These are phyloP conservation scores for Corinectria fuckeliana DNA, from an alignment of 2,329 filamentous ascomycete species.

Conservation along the genomic window DNA sequence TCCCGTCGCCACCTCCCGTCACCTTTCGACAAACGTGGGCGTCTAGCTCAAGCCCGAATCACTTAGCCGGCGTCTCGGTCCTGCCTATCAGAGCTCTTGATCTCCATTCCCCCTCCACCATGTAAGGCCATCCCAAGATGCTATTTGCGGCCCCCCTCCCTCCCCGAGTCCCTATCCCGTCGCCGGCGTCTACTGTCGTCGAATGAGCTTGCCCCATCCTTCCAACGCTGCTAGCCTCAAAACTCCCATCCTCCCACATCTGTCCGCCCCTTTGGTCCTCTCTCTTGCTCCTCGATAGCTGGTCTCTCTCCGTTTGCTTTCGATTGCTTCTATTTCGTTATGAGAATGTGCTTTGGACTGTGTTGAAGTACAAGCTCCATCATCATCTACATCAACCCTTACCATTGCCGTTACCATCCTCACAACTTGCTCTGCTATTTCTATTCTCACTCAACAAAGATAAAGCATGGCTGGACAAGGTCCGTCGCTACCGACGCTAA, in stretches of 20 bases:
- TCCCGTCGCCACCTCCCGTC: conserved; percentile 11
- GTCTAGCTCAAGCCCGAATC: conserved; percentile 36
- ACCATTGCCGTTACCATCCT: conserved; percentile 21
- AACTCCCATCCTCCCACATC: conserved; percentile 55
- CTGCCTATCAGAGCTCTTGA: conserved; percentile 39
- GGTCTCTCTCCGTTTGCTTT: conserved; percentile 59
- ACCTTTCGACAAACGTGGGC: conserved; percentile 30
- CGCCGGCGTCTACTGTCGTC: conserved; percentile 46
- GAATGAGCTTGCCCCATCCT: conserved; percentile 42
- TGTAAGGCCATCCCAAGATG: conserved; percentile 37
- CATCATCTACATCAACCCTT: neutral
- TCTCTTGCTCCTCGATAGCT: conserved; percentile 59
- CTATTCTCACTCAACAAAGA: conserved; percentile 23
- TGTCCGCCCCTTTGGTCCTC: conserved; percentile 42
- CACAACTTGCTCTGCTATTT: conserved; percentile 3
- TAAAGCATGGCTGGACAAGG: conserved; percentile 50
- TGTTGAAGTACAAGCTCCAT: conserved; percentile 30
- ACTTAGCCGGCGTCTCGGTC: conserved; percentile 30
- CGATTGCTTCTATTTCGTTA: conserved; percentile 44
- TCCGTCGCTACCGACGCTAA: conserved; percentile 35
- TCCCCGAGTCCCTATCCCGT: conserved; percentile 38
- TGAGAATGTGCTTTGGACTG: conserved; percentile 34
- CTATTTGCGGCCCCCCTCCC: conserved; percentile 36
- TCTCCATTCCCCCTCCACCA: conserved; percentile 27
- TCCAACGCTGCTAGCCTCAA: conserved; percentile 50